Base-by-base conservation (phyloP, 2,329 filamentous ascomycete species). In the Fusarium algeriense region DNA sequence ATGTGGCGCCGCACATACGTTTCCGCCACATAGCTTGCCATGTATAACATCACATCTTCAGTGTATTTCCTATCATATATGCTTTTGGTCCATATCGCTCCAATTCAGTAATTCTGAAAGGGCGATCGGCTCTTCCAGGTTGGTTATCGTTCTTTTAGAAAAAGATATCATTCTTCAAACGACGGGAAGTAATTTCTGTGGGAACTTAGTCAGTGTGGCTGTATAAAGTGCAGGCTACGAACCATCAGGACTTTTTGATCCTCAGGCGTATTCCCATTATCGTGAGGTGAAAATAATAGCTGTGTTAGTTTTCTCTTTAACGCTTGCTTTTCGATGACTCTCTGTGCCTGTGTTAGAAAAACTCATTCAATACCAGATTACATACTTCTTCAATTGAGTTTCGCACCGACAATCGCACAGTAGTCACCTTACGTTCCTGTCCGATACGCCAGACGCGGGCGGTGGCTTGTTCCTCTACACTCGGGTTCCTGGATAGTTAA, bases 391-490 rank as follows among this genome's bases (percentile, higher is more conserved):
- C 83, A 11, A 32, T 81, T 0, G 83, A 81, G 26, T 81, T 77
- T 7, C 77, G 73, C 15, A 85, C 76, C 26, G 80, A 79, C 32
- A 82, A 82, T 5, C 82, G 79, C 2, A 84, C 68, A 0, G 81
- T 83, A 0, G 79, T 84, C 1, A 85, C 81, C 46, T 80, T 76
- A 30, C 71, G 75, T 1, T 45, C 78, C 57, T 83, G 81, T 5
- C 82, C 81, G 1, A 84, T 75, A 2, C 82, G 74, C 41, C 83
- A 77, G 5, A 83, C 77, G 17, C 82, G 78, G 3, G 82, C 81
- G 1, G 85, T 71, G 1, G 83, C 83, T 67, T 85, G 84, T 7
- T 85, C 83, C 68, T 85, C 84, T 0, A 84, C 56, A 1, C 81
- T 82, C 3, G 83, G 83, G 23, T 85, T 85, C 82, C 84, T 80